Conservation (phyloP, 164 flowering plant species). For the Piper longum region DNA sequence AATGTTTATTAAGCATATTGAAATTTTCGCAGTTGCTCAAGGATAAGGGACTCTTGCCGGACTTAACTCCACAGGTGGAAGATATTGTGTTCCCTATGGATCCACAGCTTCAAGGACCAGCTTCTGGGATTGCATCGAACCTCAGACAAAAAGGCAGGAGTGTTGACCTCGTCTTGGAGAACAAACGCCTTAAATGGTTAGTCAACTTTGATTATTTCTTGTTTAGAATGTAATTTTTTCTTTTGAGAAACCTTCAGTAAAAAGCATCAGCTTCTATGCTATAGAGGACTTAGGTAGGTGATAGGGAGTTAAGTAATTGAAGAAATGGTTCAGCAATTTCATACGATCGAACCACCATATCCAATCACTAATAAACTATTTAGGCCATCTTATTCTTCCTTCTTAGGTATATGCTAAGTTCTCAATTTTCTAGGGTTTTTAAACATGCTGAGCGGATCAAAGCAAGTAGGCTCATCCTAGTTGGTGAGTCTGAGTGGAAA, state of each 20-base stretch:
- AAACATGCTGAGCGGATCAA: slow-evolving; percentile 73
- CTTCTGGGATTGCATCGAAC: slow-evolving; percentile 49
- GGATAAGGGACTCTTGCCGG: slow-evolving; percentile 69
- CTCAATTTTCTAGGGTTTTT: slow-evolving; percentile 47
- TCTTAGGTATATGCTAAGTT: background rate
- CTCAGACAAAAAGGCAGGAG: slow-evolving; percentile 74
- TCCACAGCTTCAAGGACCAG: slow-evolving; percentile 65
- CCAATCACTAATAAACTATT: too few relatives aligned
- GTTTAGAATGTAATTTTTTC: too few relatives aligned
- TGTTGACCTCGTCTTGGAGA: slow-evolving; percentile 81
- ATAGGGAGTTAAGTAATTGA: too few relatives aligned
- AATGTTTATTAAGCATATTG: background rate
- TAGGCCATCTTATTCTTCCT: too few relatives aligned
- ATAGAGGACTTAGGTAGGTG: too few relatives aligned
- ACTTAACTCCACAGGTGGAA: slow-evolving; percentile 46
- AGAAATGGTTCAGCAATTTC: too few relatives aligned
- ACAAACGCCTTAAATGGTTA: slow-evolving; percentile 81
- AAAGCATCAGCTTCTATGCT: too few relatives aligned
- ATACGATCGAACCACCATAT: too few relatives aligned
- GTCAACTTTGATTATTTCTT: background rate
- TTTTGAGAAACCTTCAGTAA: too few relatives aligned
- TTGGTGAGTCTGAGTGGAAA: slow-evolving; percentile 77
- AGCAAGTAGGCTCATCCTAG: slow-evolving; percentile 61
- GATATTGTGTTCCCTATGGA: slow-evolving; percentile 79
- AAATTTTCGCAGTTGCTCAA: slow-evolving; percentile 51